A percentile compares a stretch with the other conserved stretches of the same genome.
phyloP scores from a whole-genome alignment of 352 stramenopile species.

The Globisporangium heterothallicum region DNA sequence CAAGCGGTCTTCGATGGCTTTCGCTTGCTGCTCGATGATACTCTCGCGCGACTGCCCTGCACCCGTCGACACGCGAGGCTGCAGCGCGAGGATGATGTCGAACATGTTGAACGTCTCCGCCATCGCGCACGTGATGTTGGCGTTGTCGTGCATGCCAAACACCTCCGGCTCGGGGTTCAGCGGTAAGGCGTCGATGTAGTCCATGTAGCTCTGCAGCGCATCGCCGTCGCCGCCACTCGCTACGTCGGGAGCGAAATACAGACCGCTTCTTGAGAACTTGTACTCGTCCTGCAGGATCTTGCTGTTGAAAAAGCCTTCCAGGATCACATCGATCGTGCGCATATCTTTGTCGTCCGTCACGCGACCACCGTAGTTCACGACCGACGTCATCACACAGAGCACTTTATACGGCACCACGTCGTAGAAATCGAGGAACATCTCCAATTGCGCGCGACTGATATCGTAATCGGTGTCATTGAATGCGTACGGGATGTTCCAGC shows the following conservation, averaged over 20 bases:
- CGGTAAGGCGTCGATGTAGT: slow-evolving; percentile 83
- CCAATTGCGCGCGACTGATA: slow-evolving; percentile 75
- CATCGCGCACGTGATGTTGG: slow-evolving; percentile 91
- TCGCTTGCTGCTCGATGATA: slow-evolving; percentile 81
- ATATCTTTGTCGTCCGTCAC: slow-evolving; percentile 93
- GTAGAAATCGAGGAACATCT: slow-evolving; percentile 91
- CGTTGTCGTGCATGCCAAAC: slow-evolving; percentile 95
- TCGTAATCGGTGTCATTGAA: slow-evolving; percentile 84
- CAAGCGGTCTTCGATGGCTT: slow-evolving; percentile 75
- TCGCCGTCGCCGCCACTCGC: slow-evolving; percentile 52
- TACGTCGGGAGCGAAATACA: slow-evolving; percentile 79
- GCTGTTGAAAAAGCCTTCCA: slow-evolving; percentile 77
- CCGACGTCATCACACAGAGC: slow-evolving; percentile 81
- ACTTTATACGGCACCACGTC: slow-evolving; percentile 85
- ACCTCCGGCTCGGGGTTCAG: slow-evolving; percentile 90
- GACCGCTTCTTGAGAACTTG: slow-evolving; percentile 61
- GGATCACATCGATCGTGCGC: slow-evolving; percentile 78
- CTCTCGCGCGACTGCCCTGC: slow-evolving; percentile 82
- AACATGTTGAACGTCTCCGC: slow-evolving; percentile 88
- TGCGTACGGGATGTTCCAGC: slow-evolving; percentile 91
- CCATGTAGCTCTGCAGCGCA: slow-evolving; percentile 72
- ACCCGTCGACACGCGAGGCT: slow-evolving; percentile 74
- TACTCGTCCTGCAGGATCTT: slow-evolving; percentile 62
- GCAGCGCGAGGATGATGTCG: slow-evolving; percentile 83
- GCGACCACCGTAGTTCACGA: slow-evolving; percentile 91